Conservation (phyloP, 2,329 filamentous ascomycete genomes). For the Trichoderma sp. region DNA sequence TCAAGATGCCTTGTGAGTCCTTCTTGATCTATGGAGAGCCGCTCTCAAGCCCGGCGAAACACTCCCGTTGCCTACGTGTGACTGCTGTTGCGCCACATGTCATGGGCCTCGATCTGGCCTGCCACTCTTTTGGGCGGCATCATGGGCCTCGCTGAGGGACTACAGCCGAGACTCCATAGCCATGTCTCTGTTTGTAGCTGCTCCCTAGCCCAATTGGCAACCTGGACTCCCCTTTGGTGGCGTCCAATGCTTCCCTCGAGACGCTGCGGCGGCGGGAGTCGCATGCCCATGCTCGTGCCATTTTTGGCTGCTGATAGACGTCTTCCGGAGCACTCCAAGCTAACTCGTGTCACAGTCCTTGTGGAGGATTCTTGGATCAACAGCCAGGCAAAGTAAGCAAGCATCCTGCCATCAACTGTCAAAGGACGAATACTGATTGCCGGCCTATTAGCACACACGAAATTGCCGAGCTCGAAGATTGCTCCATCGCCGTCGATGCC, state of each 20-base stretch:
- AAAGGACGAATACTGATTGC: not conserved
- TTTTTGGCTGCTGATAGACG: not conserved
- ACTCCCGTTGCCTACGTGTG: not conserved
- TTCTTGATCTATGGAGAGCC: constrained; percentile 26
- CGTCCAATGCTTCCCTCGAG: not conserved
- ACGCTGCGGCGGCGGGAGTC: not conserved
- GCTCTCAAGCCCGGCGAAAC: constrained; percentile 11
- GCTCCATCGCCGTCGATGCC: constrained; percentile 82
- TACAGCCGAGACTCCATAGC: not conserved
- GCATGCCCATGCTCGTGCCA: not conserved
- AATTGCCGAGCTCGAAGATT: constrained; percentile 71
- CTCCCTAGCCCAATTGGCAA: constrained; percentile 18
- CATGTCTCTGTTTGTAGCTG: constrained; percentile 2
- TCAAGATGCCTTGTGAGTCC: constrained; percentile 46
- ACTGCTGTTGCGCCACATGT: constrained; percentile 16
- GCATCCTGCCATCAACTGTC: not conserved
- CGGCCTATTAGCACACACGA: constrained; percentile 54
- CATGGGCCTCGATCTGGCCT: not conserved
- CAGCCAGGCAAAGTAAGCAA: constrained; percentile 43
- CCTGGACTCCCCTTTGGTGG: not conserved
- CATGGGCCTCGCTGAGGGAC: not conserved
- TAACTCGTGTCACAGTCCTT: constrained; percentile 38
- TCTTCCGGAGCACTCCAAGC: not conserved
- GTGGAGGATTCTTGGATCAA: constrained; percentile 46
- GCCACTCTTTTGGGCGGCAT: not conserved